Percentiles rank a stretch among this genome's conserved stretches.
Evolutionary conservation across 163 green algal species (phyloP).

Genomic region (Volvox carteri): DNA sequence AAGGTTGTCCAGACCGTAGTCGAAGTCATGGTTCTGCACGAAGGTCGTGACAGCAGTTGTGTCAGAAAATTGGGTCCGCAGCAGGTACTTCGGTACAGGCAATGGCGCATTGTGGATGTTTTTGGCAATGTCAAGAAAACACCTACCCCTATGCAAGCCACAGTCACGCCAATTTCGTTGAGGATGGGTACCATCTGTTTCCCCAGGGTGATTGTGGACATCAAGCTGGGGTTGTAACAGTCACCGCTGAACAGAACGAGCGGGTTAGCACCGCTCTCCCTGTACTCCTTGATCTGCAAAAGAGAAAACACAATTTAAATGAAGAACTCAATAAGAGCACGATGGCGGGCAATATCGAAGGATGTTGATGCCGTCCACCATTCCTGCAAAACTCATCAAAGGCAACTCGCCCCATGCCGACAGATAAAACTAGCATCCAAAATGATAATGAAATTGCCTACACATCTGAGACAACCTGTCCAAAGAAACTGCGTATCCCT

Average conservation of each 20-base stretch:
- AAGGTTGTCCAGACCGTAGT: conserved; percentile 74
- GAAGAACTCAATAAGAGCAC: background rate
- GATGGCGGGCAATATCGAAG: too few relatives aligned
- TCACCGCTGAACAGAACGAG: conserved; percentile 89
- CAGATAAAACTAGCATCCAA: background rate
- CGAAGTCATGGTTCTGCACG: conserved; percentile 84
- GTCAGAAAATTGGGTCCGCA: too few relatives aligned
- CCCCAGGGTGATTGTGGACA: conserved; percentile 82
- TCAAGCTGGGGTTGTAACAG: conserved; percentile 80
- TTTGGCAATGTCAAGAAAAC: background rate
- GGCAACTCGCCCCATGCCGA: background rate
- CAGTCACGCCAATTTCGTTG: conserved; percentile 77
- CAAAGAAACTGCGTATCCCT: background rate
- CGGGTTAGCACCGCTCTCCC: conserved; percentile 53
- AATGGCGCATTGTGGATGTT: background rate
- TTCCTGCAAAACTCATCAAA: background rate
- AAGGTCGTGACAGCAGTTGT: background rate
- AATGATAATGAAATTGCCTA: background rate
- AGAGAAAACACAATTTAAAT: background rate
- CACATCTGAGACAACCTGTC: background rate
- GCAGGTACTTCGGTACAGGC: too few relatives aligned
- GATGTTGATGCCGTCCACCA: background rate
- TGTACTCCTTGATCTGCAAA: conserved; percentile 36
- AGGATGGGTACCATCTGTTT: conserved; percentile 86
- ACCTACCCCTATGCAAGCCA: conserved; percentile 73